Base-by-base conservation (phyloP, 129 eudicot genomes). In the Mikania micrantha region DNA sequence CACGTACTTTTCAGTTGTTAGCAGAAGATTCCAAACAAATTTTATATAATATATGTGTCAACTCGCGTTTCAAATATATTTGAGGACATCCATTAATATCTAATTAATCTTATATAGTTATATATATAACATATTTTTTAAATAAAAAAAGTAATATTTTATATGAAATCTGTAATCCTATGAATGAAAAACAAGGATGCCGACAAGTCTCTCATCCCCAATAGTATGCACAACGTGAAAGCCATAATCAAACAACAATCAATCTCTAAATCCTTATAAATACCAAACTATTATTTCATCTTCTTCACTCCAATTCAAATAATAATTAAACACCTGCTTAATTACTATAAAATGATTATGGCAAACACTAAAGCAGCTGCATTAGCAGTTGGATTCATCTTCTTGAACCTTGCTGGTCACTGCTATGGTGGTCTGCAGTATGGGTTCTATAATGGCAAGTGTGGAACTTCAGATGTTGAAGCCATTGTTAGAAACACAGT, bases 371-470 rank as follows among this genome's bases (percentile, higher is more conserved):
- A 64, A 48, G 20, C 67, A 77, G 40, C 59, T 34, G 71, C 67
- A 24, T 42, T 76, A 17, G 65, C 64, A 35, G 36, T 61, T 34
- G 42, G 32, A 1, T 53, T 74, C 67, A 54, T 65, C 36, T 54
- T 74, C 54, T 7, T 80, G 60, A 74, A 64, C 80, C 65, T 74
- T 17, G 60, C 38, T 12, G 60, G 83, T 57, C 71, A 61, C 15
- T 68, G 87, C 66, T 25, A 56, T 12, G 87, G 79, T 22, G 76
- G 19, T 27, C 80, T 83, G 1, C 61, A 67, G 32, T 70, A 54
- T 3, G 94, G 86, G 10, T 87, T 79, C 72, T 87, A 87, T 66
- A 54, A 47, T 1, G 80, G 74, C 20, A 84, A 79, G 56, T 87
- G 95, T 67, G 1, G 32, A 29, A 0, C 12, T 27, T 74, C 70